These are phyloP conservation scores for Trichoderma oligosporum DNA, from an alignment of 2,329 filamentous ascomycete species.

Conservation along the genomic window DNA sequence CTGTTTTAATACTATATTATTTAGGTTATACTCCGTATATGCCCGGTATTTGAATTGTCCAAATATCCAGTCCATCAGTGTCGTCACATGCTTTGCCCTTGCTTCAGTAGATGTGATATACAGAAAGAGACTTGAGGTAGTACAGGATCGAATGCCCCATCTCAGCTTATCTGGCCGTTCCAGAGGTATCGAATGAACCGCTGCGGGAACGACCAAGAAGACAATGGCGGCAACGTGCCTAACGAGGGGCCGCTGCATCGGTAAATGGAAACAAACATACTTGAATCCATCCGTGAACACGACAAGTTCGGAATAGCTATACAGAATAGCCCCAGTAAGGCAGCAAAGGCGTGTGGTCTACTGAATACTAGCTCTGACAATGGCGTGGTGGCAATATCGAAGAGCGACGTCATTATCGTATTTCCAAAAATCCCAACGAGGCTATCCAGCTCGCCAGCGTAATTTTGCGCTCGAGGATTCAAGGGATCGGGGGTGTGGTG, in stretches of 20 bases:
- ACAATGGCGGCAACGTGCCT: background rate
- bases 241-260: background rate
- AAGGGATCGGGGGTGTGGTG: too few relatives aligned
- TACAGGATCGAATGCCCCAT: background rate
- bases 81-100: background rate
- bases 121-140: background rate
- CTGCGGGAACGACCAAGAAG: background rate
- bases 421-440: conserved; percentile 2
- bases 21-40: background rate
- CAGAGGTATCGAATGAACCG: background rate
- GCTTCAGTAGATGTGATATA: background rate
- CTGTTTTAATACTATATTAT: background rate
- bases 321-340: background rate
- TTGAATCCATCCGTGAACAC: background rate
- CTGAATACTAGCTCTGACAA: conserved; percentile 4
- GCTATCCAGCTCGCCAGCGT: conserved; percentile 15
- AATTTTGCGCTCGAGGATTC: conserved; percentile 5
- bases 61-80: too few relatives aligned
- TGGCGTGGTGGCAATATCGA: conserved; percentile 15
- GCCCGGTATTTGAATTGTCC: too few relatives aligned
- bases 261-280: background rate
- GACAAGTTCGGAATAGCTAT: background rate
- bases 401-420: conserved; percentile 17
- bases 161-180: conserved; percentile 5
- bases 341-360: conserved; percentile 3